These are phyloP conservation scores for Fragaria ananassa DNA, from an alignment of 306 rosid genomes.

Conservation along the genomic window DNA sequence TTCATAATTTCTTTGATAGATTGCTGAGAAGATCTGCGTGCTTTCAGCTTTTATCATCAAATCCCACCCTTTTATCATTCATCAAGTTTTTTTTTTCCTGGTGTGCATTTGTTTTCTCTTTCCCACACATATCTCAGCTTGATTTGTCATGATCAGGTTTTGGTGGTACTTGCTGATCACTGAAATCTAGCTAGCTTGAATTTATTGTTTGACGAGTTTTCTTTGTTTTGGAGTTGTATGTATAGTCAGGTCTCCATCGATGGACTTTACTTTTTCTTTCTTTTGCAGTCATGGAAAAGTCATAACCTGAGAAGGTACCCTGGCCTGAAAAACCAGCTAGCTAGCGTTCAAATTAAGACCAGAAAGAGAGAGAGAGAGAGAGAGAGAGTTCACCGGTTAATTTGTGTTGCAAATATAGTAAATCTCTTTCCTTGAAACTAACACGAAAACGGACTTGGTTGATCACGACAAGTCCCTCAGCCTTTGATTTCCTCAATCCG, in stretches of 20 bases:
- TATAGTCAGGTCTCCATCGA: conserved; percentile 76
- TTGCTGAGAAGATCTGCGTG: not conserved
- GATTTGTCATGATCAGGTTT: conserved; percentile 27
- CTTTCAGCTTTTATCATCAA: conserved; percentile 1
- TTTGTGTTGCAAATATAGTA: not conserved
- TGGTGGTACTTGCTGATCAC: conserved; percentile 17
- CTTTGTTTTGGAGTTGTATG: conserved; percentile 25
- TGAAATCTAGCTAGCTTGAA: not conserved
- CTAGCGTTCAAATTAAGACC: conserved; percentile 20
- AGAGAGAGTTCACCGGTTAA: conserved; percentile 12
- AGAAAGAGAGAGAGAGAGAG: not conserved
- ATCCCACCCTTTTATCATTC: not conserved
- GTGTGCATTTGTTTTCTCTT: not conserved
- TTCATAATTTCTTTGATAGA: not conserved
- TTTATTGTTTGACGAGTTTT: conserved; percentile 2
- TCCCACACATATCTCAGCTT: conserved; percentile 6
- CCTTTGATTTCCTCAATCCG: conserved; percentile 35
- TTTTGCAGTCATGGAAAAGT: conserved; percentile 76
- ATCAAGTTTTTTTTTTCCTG: conserved; percentile 1
- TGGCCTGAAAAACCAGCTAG: conserved; percentile 25
- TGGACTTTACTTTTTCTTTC: conserved; percentile 44
- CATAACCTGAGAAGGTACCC: conserved; percentile 35
- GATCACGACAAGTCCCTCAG: conserved; percentile 46
- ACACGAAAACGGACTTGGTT: not conserved
- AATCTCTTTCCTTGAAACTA: not conserved